Base-by-base conservation (phyloP, 345 rosid genomes). In the Ailanthus altissimus region DNA sequence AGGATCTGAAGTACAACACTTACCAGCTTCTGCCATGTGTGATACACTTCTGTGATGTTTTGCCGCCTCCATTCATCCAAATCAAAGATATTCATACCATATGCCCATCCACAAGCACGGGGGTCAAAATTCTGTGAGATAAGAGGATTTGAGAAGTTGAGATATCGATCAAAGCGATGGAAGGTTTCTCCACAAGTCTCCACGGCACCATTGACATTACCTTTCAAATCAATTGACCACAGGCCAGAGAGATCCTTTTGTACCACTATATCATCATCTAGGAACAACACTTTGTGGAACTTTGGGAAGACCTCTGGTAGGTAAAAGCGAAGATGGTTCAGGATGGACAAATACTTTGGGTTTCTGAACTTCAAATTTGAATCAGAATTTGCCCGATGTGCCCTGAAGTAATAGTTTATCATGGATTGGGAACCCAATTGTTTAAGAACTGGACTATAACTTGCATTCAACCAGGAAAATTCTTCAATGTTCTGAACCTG, bases 71-170 rank as follows among this genome's bases (percentile, higher is more conserved):
- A 96, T 81, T 93, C 88, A 26, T 85, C 84, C 85, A 96, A 85
- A 85, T 96, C 98, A 81, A 96, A 93, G 38, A 96, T 74, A 72
- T 96, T 96, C 99, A 96, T 96, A 72, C 99, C 99, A 72, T 93
- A 96, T 13, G 99, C 98, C 99, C 99, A 96, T 75, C 99, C 99
- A 85, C 99, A 96, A 79, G 99, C 97, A 73, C 77, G 97, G 11
- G 99, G 95, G 58, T 93, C 88, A 60, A 96, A 96, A 80, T 90
- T 92, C 84, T 87, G 91, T 77, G 97, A 84, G 75, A 96, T 93
- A 43, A 90, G 90, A 70, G 98, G 98, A 88, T 96, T 87, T 71
- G 99, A 93, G 86, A 96, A 96, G 87, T 96, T 96, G 75, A 96
- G 99, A 82, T 96, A 96, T 21, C 97, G 89, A 85, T 96, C 98